Evolutionary conservation across 306 rosid species (phyloP).

Genomic region (Morella rubra): DNA sequence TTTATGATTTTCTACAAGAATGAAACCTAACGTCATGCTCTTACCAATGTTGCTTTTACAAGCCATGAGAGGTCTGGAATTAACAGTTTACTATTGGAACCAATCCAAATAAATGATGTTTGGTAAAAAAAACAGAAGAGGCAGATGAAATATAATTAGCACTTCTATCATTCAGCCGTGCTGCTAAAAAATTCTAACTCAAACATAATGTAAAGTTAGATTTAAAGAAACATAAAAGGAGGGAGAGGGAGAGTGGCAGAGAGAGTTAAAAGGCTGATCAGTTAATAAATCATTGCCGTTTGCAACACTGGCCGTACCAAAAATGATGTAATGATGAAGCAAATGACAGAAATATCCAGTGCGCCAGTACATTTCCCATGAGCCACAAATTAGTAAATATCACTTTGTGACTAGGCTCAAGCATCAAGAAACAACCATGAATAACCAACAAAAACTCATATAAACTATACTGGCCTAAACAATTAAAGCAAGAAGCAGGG

Average conservation of each 20-base stretch:
- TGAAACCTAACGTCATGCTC: neutral
- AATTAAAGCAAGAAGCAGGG: conserved; percentile 17
- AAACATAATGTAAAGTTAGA: neutral
- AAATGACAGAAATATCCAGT: neutral
- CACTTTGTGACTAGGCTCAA: neutral
- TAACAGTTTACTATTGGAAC: neutral
- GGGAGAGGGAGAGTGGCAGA: neutral
- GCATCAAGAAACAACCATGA: conserved; percentile 7
- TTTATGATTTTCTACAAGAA: neutral
- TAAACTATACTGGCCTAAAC: conserved; percentile 6
- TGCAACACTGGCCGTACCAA: too few relatives aligned
- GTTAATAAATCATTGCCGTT: too few relatives aligned
- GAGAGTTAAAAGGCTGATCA: too few relatives aligned
- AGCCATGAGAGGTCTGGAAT: neutral
- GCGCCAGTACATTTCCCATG: neutral
- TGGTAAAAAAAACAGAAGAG: neutral
- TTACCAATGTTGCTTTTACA: neutral
- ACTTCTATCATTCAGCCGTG: neutral
- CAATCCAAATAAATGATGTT: neutral
- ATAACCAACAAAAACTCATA: neutral
- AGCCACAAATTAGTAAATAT: neutral
- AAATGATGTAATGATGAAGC: neutral
- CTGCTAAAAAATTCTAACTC: neutral
- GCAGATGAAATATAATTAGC: neutral
- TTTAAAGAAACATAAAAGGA: neutral